Evolutionary conservation across 2,329 filamentous ascomycete genomes (phyloP), one percentile per base, ranked within the genome.

Genomic region (Xylariaceae sp.): DNA sequence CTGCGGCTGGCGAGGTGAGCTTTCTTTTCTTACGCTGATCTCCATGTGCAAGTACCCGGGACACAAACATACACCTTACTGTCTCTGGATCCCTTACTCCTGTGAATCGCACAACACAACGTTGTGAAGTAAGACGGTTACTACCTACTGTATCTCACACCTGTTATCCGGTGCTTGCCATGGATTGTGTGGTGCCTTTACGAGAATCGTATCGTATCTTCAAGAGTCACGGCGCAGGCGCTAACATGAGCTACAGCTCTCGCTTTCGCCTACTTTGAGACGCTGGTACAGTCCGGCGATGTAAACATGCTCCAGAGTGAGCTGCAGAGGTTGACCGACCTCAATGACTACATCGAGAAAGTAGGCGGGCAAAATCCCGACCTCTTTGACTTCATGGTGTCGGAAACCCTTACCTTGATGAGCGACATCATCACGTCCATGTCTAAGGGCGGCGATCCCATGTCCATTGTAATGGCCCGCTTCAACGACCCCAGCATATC

Each of bases 1-100:
- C 73, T 97, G 94, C 76, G 94, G 93, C 69, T 97, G 94, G 93
- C 85, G 93, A 88, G 94, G 93, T 97, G 81, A 79, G 87, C 77
- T 59, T 59, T 58, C 60, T 64, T 58, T 17, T n/a, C 11, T 57
- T 56, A 59, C 57, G 57, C 54, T 55, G 17, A 18, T 18, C 17
- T 18, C 17, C 17, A 18, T 18, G 17, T 18, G 17, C 17, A 18
- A 18, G 2, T 2, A 18, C 17, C 17, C 2, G 17, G 2, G 17
- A 18, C 17, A 18, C 17, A 18, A 2, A 18, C 17, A 18, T 18
- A 18, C 17, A 2, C 17, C 17, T 18, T 18, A 2, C 17, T 18
- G 17, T 18, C 17, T 18, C 17, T 18, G 2, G 15, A 56, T 53
- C 18, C 51, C 49, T 34, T 39, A 13, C 13, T 49, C 56, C 10